A percentile compares a stretch with the other conserved stretches of the same genome.
Evolutionary conservation across 148 eudicot species (phyloP).

Genomic region (Hydrangea macrophylla): DNA sequence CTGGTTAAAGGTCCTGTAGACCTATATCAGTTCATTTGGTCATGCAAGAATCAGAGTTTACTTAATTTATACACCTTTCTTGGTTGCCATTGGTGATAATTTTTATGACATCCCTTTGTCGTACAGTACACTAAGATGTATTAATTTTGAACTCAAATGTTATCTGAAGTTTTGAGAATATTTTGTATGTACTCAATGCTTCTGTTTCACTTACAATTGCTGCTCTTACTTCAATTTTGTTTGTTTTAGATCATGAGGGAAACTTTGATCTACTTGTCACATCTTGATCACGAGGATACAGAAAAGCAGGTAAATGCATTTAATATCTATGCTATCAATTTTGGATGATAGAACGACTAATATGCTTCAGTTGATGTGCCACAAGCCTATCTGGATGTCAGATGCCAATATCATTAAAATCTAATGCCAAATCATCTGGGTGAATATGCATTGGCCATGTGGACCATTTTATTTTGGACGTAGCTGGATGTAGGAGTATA

Average conservation of each 20-base stretch:
- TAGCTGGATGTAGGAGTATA: constrained; percentile 1
- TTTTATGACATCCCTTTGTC: neutral
- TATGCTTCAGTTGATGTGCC: neutral
- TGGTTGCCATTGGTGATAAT: neutral
- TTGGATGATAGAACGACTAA: neutral
- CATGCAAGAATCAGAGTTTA: neutral
- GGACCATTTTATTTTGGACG: neutral
- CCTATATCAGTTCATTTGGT: neutral
- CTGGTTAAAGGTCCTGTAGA: neutral
- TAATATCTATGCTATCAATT: neutral
- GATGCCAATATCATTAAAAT: neutral
- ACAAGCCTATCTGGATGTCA: neutral
- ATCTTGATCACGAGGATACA: constrained; percentile 97
- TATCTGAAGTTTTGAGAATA: neutral
- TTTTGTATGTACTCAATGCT: neutral
- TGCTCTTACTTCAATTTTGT: constrained; percentile 11
- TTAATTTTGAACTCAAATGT: neutral
- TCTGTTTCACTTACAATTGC: neutral
- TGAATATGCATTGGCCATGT: neutral
- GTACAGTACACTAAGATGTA: neutral
- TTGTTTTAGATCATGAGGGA: constrained; percentile 94
- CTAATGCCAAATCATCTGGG: neutral
- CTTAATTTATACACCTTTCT: neutral
- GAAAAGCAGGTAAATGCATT: constrained; percentile 88
- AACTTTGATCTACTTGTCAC: constrained; percentile 86